Evolutionary conservation across 345 rosid species (phyloP).

Genomic region (Hypericum perforatum): DNA sequence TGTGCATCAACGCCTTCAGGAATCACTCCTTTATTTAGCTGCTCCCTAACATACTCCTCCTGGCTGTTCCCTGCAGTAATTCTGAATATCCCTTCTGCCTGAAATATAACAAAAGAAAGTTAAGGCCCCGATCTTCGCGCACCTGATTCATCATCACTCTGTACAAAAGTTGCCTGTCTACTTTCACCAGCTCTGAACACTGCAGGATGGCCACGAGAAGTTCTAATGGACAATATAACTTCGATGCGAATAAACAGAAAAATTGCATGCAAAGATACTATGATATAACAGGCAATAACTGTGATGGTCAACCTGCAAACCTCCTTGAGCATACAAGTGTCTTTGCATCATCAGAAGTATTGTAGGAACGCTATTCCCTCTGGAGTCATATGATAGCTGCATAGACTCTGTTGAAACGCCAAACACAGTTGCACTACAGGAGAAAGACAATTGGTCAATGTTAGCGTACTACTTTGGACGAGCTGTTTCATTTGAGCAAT

Average conservation of each 20-base stretch:
- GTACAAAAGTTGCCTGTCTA: no score
- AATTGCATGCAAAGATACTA: no score
- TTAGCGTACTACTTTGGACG: no score
- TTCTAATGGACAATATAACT: no score
- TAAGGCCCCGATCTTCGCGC: neutral
- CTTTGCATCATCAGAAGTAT: constrained; percentile 81
- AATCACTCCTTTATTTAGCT: constrained; percentile 70
- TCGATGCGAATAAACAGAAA: no score
- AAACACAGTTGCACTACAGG: constrained; percentile 76
- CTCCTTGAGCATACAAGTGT: constrained; percentile 71
- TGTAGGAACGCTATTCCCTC: constrained; percentile 95
- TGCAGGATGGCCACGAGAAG: no score
- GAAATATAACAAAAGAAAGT: constrained; percentile 3
- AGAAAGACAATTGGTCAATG: neutral
- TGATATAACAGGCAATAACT: no score
- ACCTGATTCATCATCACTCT: no score
- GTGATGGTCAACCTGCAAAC: constrained; percentile 45
- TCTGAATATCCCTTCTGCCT: constrained; percentile 98
- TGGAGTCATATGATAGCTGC: constrained; percentile 88
- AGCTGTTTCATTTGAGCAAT: no score
- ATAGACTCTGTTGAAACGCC: constrained; percentile 96
- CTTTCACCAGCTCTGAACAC: no score
- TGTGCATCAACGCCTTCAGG: constrained; percentile 74
- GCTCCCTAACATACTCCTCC: constrained; percentile 84
- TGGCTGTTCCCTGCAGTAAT: constrained; percentile 82